Conservation (phyloP, 2,329 filamentous ascomycete genomes). For the Madurella mycetomatis region DNA sequence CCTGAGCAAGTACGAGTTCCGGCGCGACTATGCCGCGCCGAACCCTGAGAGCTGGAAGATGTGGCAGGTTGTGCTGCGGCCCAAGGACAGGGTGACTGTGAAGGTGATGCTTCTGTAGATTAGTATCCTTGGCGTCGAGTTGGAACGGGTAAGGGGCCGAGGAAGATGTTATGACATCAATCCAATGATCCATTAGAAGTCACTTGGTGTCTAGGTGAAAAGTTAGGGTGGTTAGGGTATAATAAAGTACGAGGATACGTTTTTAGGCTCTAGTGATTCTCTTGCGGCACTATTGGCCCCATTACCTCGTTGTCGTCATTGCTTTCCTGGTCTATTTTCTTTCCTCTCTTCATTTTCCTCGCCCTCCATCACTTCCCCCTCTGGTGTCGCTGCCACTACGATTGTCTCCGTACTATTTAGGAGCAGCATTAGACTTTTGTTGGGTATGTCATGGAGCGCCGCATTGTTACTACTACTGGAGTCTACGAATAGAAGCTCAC, state of each 20-base stretch:
- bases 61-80: slow-evolving; percentile 44
- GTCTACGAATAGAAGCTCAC: too few species aligned
- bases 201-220: too few species aligned
- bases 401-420: neutral
- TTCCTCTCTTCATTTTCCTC: neutral
- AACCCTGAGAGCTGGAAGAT: slow-evolving; percentile 45
- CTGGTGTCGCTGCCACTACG: neutral
- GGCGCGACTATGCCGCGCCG: slow-evolving; percentile 32
- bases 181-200: too few species aligned
- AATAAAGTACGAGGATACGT: too few species aligned
- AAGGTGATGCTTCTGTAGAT: slow-evolving; percentile 28
- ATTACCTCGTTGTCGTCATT: neutral
- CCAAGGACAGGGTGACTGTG: slow-evolving; percentile 39
- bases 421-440: neutral
- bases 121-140: too few species aligned
- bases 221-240: too few species aligned
- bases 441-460: too few species aligned
- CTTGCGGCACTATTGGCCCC: too few species aligned
- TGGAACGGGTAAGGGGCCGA: too few species aligned
- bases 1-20: slow-evolving; percentile 32
- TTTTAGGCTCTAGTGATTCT: too few species aligned
- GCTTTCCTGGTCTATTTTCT: neutral
- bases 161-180: too few species aligned
- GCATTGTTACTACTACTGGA: too few species aligned
- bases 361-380: neutral